phyloP scores from a whole-genome alignment of 495 filamentous ascomycete genomes.

The Hypoxylon fuscum region DNA sequence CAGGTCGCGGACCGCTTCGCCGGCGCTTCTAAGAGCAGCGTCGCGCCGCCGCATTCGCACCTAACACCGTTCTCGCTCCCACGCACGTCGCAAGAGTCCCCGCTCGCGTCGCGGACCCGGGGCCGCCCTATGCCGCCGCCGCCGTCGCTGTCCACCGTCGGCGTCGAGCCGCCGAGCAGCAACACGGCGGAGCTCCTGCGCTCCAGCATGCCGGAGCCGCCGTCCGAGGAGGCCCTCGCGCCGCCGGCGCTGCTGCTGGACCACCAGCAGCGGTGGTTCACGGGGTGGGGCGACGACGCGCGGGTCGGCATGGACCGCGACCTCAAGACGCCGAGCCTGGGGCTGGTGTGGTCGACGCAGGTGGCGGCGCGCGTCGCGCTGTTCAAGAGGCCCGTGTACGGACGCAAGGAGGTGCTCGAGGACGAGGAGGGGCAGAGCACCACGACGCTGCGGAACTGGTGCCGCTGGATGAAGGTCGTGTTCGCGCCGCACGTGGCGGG shows the following conservation, averaged over 20 bases:
- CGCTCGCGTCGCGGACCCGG: slow-evolving; percentile 49
- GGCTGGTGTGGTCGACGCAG: slow-evolving; percentile 90
- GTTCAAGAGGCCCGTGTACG: slow-evolving; percentile 66
- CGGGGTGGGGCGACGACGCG: slow-evolving; percentile 83
- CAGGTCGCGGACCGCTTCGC: slow-evolving; percentile 93
- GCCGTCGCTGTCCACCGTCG: not conserved
- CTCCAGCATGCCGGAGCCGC: slow-evolving; percentile 44
- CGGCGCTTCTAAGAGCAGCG: slow-evolving; percentile 21
- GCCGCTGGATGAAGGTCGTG: slow-evolving; percentile 79
- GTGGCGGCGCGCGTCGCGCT: slow-evolving; percentile 83
- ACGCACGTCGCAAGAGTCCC: slow-evolving; percentile 47
- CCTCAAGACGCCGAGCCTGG: slow-evolving; percentile 85
- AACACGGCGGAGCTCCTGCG: slow-evolving; percentile 40
- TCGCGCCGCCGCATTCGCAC: slow-evolving; percentile 4
- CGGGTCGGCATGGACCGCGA: slow-evolving; percentile 36
- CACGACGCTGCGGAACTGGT: slow-evolving; percentile 53
- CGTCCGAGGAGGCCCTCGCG: slow-evolving; percentile 36
- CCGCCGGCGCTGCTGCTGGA: slow-evolving; percentile 72
- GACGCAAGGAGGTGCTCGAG: slow-evolving; percentile 30
- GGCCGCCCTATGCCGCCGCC: slow-evolving; percentile 3
- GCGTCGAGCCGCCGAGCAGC: slow-evolving; percentile 35
- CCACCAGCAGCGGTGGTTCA: slow-evolving; percentile 93
- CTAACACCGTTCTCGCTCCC: slow-evolving; percentile 25
- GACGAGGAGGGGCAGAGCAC: slow-evolving; percentile 29
- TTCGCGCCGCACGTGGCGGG: slow-evolving; percentile 74